Evolutionary conservation across 176 grass and related monocot genomes (phyloP), one percentile per base, ranked within the genome.

Genomic region (Avena sativa): DNA sequence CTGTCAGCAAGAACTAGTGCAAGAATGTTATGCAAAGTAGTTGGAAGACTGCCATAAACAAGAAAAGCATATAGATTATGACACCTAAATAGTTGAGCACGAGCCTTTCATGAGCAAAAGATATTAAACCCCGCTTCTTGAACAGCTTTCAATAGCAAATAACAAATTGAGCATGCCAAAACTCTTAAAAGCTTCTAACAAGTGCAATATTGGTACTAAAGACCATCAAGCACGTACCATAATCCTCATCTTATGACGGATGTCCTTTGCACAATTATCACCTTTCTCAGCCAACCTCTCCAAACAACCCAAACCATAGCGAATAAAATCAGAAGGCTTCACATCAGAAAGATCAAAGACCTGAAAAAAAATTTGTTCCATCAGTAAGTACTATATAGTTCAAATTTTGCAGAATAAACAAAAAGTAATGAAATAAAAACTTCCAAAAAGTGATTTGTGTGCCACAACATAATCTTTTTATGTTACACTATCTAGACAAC

Each of bases 301-400:
- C 87, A 99, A 91, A 90, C 93, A 96, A 87, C 87, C 60, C 80
- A 99, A 90, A 69, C 97, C 97, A 88, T 96, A 94, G 19, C 49
- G 68, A 85, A 99, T 81, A 92, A 99, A 99, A 81, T 94, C 92
- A 89, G 89, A 88, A 85, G 97, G 97, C 86, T 94, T 90, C 71
- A 91, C 87, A 61, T 4, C 62, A 85, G 92, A 93, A 90, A 99
- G 92, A 90, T 99, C 94, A 34, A 99, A 94, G 58, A 99, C 97
- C 97, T 99, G 83, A 1, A 86, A 70, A 86, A 76, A 79, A 74
- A 79, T 46, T 46, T 25, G 34, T 66, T 80, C 76, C 8, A 47
- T 67, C 40, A 85, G 58, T 58, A 73, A 11, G 17, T 51, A 51
- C 7, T 64, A 46, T 69, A 40, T 19, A 65, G 15, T 58, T 61